Evolutionary conservation across 371 early-diverging fungal genomes (phyloP).

Genomic region (Lichtheimia corymbifera): DNA sequence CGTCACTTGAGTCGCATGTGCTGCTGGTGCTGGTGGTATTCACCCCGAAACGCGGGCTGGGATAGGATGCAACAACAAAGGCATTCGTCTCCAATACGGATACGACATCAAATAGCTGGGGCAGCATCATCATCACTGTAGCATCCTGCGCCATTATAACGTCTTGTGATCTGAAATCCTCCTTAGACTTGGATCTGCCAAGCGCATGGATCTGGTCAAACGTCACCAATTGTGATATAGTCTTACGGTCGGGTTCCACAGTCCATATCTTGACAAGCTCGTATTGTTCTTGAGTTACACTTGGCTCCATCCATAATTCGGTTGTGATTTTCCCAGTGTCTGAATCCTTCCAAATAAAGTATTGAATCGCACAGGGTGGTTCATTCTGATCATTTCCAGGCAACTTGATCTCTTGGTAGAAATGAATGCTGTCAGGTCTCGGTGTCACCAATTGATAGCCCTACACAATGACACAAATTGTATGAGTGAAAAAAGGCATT

Average conservation of each 20-base stretch:
- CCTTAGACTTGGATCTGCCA: constrained; percentile 45
- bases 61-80: constrained; percentile 48
- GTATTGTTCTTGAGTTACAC: constrained; percentile 34
- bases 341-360: constrained; percentile 68
- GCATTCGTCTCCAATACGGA: constrained; percentile 48
- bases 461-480: constrained; percentile 7
- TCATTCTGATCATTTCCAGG: constrained; percentile 13
- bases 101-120: constrained; percentile 48
- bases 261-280: constrained; percentile 53
- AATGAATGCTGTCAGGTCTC: constrained; percentile 59
- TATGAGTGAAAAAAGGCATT: too few species aligned
- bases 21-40: background rate
- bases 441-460: constrained; percentile 57
- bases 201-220: constrained; percentile 77
- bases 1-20: too few species aligned
- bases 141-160: background rate
- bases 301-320: constrained; percentile 81
- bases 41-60: constrained; percentile 33
- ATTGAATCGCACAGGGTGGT: constrained; percentile 62
- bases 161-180: constrained; percentile 26
- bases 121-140: constrained; percentile 33
- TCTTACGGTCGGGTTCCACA: constrained; percentile 57
- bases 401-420: constrained; percentile 64
- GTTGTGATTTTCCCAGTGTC: constrained; percentile 62
- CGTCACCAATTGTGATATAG: constrained; percentile 69